Conservation (phyloP, 192 early-diverging fungal species). For the Podila epigama region DNA sequence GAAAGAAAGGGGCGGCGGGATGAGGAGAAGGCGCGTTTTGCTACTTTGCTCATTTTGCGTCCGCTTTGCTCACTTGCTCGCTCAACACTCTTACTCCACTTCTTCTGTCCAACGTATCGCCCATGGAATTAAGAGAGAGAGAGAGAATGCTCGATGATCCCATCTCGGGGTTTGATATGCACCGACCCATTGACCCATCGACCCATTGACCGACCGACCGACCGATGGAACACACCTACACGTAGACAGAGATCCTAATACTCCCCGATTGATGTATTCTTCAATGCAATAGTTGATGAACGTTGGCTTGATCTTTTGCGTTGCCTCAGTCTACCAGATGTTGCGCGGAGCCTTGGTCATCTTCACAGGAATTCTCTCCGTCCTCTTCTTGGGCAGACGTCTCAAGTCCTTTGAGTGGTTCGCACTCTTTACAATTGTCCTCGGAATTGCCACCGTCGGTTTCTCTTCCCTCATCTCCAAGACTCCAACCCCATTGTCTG, state of each 20-base stretch:
- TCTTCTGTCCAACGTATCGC: too few species aligned
- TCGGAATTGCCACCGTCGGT: conserved; percentile 92
- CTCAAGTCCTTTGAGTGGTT: conserved; percentile 84
- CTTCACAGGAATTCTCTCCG: conserved; percentile 91
- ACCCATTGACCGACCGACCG: too few species aligned
- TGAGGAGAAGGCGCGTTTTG: too few species aligned
- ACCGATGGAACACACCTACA: neutral
- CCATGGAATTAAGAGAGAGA: too few species aligned
- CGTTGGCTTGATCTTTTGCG: conserved; percentile 91
- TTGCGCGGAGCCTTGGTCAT: conserved; percentile 95
- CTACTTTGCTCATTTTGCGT: too few species aligned
- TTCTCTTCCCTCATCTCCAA: conserved; percentile 60
- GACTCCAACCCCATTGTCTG: conserved; percentile 8
- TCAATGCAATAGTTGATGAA: conserved; percentile 81
- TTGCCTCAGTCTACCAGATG: conserved; percentile 95
- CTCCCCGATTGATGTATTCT: neutral
- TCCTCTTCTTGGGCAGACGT: conserved; percentile 82
- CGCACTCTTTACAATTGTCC: conserved; percentile 80
- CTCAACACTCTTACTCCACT: too few species aligned
- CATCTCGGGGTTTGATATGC: too few species aligned
- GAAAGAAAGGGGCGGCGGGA: too few species aligned
- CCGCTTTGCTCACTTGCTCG: too few species aligned
- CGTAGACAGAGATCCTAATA: too few species aligned
- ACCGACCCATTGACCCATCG: too few species aligned
- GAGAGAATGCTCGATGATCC: too few species aligned